Evolutionary conservation across 768 basidiomycete genomes (phyloP), one percentile per base, ranked within the genome.

Genomic region (Mycena indigotica): DNA sequence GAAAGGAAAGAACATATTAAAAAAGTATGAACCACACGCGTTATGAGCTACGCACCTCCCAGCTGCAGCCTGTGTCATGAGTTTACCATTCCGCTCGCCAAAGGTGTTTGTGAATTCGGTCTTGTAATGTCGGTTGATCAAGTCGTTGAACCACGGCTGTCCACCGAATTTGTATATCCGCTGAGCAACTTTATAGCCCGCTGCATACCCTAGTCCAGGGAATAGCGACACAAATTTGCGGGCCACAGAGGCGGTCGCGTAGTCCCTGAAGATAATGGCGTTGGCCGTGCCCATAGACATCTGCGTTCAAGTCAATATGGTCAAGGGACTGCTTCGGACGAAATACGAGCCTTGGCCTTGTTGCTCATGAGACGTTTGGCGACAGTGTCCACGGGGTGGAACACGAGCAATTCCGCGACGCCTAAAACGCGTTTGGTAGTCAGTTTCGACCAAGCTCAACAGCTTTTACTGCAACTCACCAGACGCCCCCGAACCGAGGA

Each of bases 291-390:
- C 74, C 45, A 83, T 64, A 10, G 89, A 84, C 41, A 87, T 87
- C 90, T 91, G 49, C 41, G 40, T 53, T 44, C 50, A 15, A 26
- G 26, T 53, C n/a, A n/a, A n/a, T n/a, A n/a, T n/a, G n/a, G n/a
- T n/a, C n/a, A n/a, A n/a, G n/a, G n/a, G n/a, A n/a, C n/a, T n/a
- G n/a, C n/a, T n/a, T n/a, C n/a, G n/a, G n/a, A n/a, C 32, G 10
- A 35, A 17, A 35, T 8, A 35, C 60, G 49, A 55, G 87, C 92
- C 82, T 89, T 91, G 60, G 81, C 79, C 79, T 95, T 95, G 84
- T 98, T 97, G 72, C 93, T 95, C 96, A 99, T 99, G 52, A 99
- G 73, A 30, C 96, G 89, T 74, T 99, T 99, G n/a, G 97, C 94
- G 53, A 98, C 87, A 1, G 97, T 99, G 75, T 99, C 95, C 23